A percentile compares a stretch with the other conserved stretches of the same genome.
These are phyloP conservation scores for Russula vinacea DNA, from an alignment of 768 basidiomycete genomes.

Conservation along the genomic window DNA sequence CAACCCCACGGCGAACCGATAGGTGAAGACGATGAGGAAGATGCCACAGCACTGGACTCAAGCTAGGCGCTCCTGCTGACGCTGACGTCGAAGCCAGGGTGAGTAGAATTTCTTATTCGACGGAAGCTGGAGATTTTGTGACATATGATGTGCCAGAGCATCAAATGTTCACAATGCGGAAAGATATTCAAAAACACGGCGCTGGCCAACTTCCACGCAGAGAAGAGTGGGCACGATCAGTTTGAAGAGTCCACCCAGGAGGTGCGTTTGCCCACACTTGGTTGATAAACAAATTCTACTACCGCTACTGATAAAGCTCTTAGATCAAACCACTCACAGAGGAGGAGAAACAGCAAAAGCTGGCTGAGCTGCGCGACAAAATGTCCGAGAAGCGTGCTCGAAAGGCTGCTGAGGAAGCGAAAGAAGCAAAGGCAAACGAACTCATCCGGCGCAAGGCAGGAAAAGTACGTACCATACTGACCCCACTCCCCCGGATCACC, in stretches of 20 bases:
- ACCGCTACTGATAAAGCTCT: background rate
- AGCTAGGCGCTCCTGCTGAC: slow-evolving; percentile 39
- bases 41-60: slow-evolving; percentile 55
- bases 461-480: slow-evolving; percentile 46
- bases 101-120: slow-evolving; percentile 22
- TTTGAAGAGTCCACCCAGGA: slow-evolving; percentile 97
- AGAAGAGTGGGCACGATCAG: slow-evolving; percentile 91
- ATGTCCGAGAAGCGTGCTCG: slow-evolving; percentile 75
- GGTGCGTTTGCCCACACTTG: slow-evolving; percentile 41
- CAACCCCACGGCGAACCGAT: slow-evolving; percentile 37
- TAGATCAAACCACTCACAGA: slow-evolving; percentile 90
- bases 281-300: background rate
- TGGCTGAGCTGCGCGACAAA: slow-evolving; percentile 74
- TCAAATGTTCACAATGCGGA: slow-evolving; percentile 79
- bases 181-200: slow-evolving; percentile 86
- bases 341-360: slow-evolving; percentile 82
- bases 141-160: slow-evolving; percentile 49
- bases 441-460: slow-evolving; percentile 80
- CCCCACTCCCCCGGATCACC: background rate
- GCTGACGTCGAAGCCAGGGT: slow-evolving; percentile 67
- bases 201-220: slow-evolving; percentile 88
- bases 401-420: slow-evolving; percentile 69
- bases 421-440: slow-evolving; percentile 73
- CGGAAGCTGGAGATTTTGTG: background rate
- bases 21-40: slow-evolving; percentile 73